Base-by-base conservation (phyloP, 495 filamentous ascomycete genomes). In the Penicillium maclennaniae region DNA sequence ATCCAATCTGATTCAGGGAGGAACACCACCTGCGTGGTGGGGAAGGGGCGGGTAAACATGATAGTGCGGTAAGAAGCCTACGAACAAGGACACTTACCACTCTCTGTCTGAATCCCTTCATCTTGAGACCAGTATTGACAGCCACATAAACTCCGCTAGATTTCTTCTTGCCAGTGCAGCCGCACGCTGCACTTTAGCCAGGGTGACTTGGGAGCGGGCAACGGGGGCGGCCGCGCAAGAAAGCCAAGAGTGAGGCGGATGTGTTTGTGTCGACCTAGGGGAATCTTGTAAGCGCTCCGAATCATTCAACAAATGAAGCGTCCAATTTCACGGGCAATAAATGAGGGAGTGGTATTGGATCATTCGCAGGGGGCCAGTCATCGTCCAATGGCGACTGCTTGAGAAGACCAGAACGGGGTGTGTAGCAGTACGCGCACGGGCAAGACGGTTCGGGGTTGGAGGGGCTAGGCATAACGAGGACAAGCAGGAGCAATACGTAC, bases 91-190 rank as follows among this genome's bases (percentile, higher is more conserved):
- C 57, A 87, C 92, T 80, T 80, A 96, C 92, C 78, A 97, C 95
- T 87, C 88, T 87, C 79, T 95, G 90, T 77, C 93, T 87, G 74
- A 98, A 96, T 67, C 89, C 86, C 79, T 96, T 97, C 93, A 98
- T 97, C 76, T 82, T 91, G 53, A 59, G 58, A 40, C 47, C 52
- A 53, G 56, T 57, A 54, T 65, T 47, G 60, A 68, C 50, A 62
- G 53, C 68, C 69, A 66, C 72, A 75, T 73, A 65, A 69, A 75
- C 66, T 71, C 62, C 60, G 53, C 55, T 60, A 47, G 27, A 31
- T 31, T 51, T 59, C 47, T 69, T 58, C 58, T 60, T 72, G 61
- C 69, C 58, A 68, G 70, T 67, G 69, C 72, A 75, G 69, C 68
- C 56, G 53, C 51, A 45, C 44, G 69, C 66, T 65, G 63, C 70